phyloP scores from a whole-genome alignment of 1,284 basidiomycete genomes.

The Cryptococcus sp. region DNA sequence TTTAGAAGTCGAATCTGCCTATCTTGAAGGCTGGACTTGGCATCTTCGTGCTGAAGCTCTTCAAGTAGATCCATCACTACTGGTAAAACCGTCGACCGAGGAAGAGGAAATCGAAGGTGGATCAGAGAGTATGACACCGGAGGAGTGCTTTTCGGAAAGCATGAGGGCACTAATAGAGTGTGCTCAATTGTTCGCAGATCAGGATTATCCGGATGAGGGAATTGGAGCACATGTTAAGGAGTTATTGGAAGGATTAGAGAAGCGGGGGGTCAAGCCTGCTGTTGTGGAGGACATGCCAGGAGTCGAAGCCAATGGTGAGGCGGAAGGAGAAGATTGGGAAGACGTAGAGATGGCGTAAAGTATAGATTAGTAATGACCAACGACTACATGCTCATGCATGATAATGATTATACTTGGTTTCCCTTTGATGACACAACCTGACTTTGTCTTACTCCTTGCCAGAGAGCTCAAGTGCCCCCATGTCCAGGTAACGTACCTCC shows the following conservation, averaged over 20 bases:
- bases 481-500: conserved; percentile 23
- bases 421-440: neutral
- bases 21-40: conserved; percentile 92
- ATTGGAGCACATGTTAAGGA: conserved; percentile 72
- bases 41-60: conserved; percentile 56
- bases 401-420: neutral
- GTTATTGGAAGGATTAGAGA: conserved; percentile 64
- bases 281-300: conserved; percentile 54
- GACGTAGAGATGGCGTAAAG: conserved; percentile 59
- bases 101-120: conserved; percentile 52
- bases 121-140: conserved; percentile 60
- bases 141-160: conserved; percentile 74
- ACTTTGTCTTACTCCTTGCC: no score
- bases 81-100: conserved; percentile 51
- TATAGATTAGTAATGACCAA: conserved; percentile 14
- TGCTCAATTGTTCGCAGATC: conserved; percentile 64
- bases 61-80: conserved; percentile 18
- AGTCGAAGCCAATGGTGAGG: conserved; percentile 49
- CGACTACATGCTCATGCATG: neutral
- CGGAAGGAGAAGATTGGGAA: conserved; percentile 56
- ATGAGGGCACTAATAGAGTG: conserved; percentile 79
- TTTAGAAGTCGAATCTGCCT: conserved; percentile 86
- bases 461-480: conserved; percentile 23
- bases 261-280: conserved; percentile 63
- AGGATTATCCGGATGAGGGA: conserved; percentile 72